Evolutionary conservation across 306 rosid species (phyloP).

Genomic region (Hippophae gyantsensis): DNA sequence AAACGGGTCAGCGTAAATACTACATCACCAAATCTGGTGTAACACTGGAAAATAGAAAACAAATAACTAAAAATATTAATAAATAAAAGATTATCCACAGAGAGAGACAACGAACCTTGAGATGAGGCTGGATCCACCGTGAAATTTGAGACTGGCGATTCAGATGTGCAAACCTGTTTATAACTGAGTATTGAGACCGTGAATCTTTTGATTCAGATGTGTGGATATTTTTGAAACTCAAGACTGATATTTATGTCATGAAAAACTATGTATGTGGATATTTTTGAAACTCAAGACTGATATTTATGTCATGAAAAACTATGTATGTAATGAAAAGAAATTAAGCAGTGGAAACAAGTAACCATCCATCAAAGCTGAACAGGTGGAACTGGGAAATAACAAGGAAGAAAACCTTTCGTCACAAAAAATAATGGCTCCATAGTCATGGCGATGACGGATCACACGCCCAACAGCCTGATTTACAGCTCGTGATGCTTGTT

Average conservation of each 20-base stretch:
- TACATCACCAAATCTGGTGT: conserved; percentile 77
- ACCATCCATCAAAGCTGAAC: background rate
- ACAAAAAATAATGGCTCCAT: conserved; percentile 86
- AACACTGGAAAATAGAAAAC: conserved; percentile 43
- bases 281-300: conserved; percentile 9
- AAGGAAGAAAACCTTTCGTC: conserved; percentile 67
- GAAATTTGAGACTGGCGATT: conserved; percentile 82
- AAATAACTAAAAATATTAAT: conserved; percentile 22
- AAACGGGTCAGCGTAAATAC: conserved; percentile 75
- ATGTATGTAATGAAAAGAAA: background rate
- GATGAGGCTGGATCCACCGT: conserved; percentile 88
- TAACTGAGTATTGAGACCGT: conserved; percentile 16
- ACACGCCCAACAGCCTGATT: conserved; percentile 98
- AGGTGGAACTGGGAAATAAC: background rate
- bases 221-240: conserved; percentile 6
- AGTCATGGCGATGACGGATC: conserved; percentile 92
- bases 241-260: conserved; percentile 7
- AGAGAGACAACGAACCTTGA: conserved; percentile 46
- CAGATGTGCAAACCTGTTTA: conserved; percentile 66
- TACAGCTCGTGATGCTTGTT: conserved; percentile 92
- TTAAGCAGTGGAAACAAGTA: background rate
- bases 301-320: conserved; percentile 5
- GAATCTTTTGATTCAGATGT: no score
- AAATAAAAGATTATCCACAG: background rate
- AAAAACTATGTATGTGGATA: background rate